phyloP scores from a whole-genome alignment of 768 basidiomycete species.

The Flagelloscypha sp. region DNA sequence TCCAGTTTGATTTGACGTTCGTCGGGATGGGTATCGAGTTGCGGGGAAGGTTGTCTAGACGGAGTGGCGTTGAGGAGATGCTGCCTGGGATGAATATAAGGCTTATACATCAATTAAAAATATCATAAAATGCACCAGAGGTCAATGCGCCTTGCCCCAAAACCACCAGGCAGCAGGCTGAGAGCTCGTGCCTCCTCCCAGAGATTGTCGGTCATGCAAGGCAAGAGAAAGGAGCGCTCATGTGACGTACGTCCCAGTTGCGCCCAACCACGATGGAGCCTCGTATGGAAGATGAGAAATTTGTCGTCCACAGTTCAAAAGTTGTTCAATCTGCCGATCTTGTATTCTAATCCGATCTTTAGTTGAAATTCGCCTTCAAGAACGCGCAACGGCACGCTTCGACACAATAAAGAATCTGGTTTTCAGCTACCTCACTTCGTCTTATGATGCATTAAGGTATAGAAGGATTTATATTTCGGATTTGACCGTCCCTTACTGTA shows the following conservation, averaged over 20 bases:
- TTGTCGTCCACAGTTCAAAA: too few relatives aligned
- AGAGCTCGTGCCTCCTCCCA: constrained; percentile 39
- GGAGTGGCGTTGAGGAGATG: background rate
- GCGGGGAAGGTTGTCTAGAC: background rate
- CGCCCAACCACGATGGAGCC: too few relatives aligned
- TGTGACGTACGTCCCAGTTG: too few relatives aligned
- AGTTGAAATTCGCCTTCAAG: constrained; percentile 81
- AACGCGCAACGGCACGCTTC: constrained; percentile 62
- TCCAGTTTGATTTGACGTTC: constrained; percentile 85
- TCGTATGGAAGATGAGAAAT: too few relatives aligned
- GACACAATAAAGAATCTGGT: constrained; percentile 67
- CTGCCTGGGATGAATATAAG: background rate
- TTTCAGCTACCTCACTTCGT: constrained; percentile 39
- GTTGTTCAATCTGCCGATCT: too few relatives aligned
- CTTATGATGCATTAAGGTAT: too few relatives aligned
- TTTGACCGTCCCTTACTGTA: too few relatives aligned
- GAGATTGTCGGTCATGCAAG: too few relatives aligned
- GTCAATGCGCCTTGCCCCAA: constrained; percentile 43
- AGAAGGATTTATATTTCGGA: too few relatives aligned
- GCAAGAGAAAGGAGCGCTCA: too few relatives aligned
- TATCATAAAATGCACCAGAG: constrained; percentile 53
- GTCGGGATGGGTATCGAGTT: constrained; percentile 65
- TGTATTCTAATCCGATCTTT: too few relatives aligned
- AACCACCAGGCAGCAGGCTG: constrained; percentile 56
- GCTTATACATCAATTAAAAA: background rate